Percentiles rank a stretch among this genome's conserved stretches.
phyloP scores from a whole-genome alignment of 2,329 filamentous ascomycete genomes.

The Botrytis squamosa region DNA sequence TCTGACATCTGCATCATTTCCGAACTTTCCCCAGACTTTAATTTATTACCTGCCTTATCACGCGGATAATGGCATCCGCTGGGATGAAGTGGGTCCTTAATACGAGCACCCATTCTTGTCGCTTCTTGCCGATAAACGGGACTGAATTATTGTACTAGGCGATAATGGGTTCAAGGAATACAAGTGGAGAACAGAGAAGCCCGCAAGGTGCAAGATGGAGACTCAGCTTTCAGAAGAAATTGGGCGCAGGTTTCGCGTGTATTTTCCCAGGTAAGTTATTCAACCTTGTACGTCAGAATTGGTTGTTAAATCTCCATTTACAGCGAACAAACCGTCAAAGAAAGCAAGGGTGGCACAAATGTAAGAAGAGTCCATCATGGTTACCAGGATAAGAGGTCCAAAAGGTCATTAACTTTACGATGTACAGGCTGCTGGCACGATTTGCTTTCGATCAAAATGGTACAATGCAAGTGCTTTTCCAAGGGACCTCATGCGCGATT shows the following conservation, averaged over 20 bases:
- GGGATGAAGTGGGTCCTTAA: background rate
- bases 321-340: conserved; percentile 58
- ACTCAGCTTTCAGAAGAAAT: conserved; percentile 32
- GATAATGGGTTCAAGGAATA: conserved; percentile 48
- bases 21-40: conserved; percentile 21
- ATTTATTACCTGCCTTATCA: conserved; percentile 13
- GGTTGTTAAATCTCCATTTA: background rate
- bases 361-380: conserved; percentile 43
- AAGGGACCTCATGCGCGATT: conserved; percentile 68
- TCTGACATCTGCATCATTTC: conserved; percentile 11
- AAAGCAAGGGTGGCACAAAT: conserved; percentile 60
- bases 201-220: conserved; percentile 28
- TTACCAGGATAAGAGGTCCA: conserved; percentile 1
- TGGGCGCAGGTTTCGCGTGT: conserved; percentile 63
- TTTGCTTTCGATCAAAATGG: conserved; percentile 71
- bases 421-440: conserved; percentile 69
- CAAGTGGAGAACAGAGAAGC: conserved; percentile 39
- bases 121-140: conserved; percentile 8
- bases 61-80: background rate
- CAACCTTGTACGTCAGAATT: conserved; percentile 1
- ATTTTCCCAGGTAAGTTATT: conserved; percentile 65
- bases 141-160: conserved; percentile 39
- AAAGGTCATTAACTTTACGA: background rate
- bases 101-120: conserved; percentile 12
- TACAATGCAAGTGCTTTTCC: conserved; percentile 73